Evolutionary conservation across 1,284 basidiomycete species (phyloP), one percentile per base, ranked within the genome.

Genomic region (Mycosarcoma maydis): DNA sequence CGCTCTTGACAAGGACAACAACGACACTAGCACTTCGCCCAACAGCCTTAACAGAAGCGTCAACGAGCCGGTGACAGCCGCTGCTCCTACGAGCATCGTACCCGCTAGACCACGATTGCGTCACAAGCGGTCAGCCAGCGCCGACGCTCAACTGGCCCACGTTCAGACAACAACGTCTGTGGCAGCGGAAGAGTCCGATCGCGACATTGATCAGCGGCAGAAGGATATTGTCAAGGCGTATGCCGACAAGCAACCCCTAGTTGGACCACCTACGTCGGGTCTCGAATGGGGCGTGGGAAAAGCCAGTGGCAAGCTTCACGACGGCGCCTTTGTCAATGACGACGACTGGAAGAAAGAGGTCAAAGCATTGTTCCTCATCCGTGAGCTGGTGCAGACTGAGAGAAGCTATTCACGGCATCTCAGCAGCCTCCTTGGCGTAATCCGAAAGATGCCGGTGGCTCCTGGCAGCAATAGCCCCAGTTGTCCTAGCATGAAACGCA

Each of bases 311-410:
- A 71, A 73, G 39, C 45, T 67, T 19, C 72, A 68, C 19, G 66
- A 72, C 45, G 69, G 68, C 37, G 54, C 71, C 1, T 75, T 77
- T 41, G 67, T 72, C 42, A 75, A 80, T 42, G 78, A 79, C 27
- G 76, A 73, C 16, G 78, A 77, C 50, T 80, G 78, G 78, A 76
- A 78, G 58, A 73, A 73, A 48, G 78, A 80, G 50, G 78, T 80
- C 24, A 75, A 74, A 48, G 75, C 75, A 16, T 48, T 80, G 16
- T 80, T 80, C 58, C 70, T 80, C 27, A 80, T 80, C 22, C 60
- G 78, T 24, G 77, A 79, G 67, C 67, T 80, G 6, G 73, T 80
- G 24, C 75, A 78, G 58, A 80, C 78, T 17, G 78, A 80, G 53
- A 46, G 73, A 22, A 78, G 76, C 62, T 80, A 80, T 40, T 71